phyloP scores from a whole-genome alignment of 768 basidiomycete species.

The Suillus fuscotomentosus region DNA sequence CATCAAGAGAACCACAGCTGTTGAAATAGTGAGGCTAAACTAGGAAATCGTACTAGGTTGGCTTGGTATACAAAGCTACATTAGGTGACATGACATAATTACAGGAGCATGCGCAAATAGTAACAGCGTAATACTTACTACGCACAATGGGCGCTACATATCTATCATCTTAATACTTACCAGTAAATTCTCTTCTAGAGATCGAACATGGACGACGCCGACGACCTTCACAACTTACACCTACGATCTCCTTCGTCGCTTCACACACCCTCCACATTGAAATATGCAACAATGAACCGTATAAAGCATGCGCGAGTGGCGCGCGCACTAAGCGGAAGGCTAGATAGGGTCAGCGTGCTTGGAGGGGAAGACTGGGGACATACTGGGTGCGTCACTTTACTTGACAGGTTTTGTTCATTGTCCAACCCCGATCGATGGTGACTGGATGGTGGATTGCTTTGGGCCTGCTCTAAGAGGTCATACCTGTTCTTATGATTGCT shows the following conservation, averaged over 20 bases:
- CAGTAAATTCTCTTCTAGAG: background rate
- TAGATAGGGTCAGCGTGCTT: conserved; percentile 74
- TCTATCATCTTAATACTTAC: background rate
- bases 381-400: conserved; percentile 50
- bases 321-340: conserved; percentile 16
- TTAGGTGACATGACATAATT: background rate
- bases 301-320: conserved; percentile 15
- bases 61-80: too few species aligned
- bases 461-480: background rate
- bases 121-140: background rate
- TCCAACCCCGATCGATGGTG: background rate
- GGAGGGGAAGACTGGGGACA: conserved; percentile 64
- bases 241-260: background rate
- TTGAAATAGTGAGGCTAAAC: too few species aligned
- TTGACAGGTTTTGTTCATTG: background rate
- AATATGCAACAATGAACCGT: conserved; percentile 1
- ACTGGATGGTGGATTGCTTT: conserved; percentile 1
- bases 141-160: too few species aligned
- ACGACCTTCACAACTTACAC: background rate
- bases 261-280: background rate
- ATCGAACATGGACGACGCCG: background rate
- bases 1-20: too few species aligned
- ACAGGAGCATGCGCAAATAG: background rate
- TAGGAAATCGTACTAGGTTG: too few species aligned
- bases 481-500: background rate